Conservation (phyloP, 306 rosid genomes). For the Hippophae tibetana region DNA sequence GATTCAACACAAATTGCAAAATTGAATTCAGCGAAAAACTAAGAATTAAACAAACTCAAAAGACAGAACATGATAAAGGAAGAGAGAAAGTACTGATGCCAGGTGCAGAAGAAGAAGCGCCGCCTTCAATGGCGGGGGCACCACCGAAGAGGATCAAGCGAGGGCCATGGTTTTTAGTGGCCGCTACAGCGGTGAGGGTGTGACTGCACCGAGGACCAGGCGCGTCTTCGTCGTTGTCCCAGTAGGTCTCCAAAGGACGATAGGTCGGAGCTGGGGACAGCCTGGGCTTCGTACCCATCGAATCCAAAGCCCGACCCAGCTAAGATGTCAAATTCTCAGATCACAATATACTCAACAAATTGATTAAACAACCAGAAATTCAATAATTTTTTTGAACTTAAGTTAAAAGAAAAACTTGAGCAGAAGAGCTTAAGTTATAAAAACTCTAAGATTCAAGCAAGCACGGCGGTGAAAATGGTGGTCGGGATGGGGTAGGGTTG, state of each 20-base stretch:
- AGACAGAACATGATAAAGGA: not conserved
- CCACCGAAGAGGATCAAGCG: conserved; percentile 92
- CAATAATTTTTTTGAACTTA: no score
- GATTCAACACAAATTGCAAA: not conserved
- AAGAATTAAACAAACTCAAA: not conserved
- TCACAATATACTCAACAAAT: not conserved
- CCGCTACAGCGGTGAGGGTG: conserved; percentile 83
- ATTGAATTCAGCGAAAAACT: not conserved
- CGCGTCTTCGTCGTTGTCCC: conserved; percentile 83
- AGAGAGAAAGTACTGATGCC: conserved; percentile 56
- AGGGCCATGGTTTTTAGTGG: conserved; percentile 75
- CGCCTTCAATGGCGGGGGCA: conserved; percentile 97
- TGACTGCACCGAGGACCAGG: conserved; percentile 96
- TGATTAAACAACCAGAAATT: no score
- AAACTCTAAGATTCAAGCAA: no score
- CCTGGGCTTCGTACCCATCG: conserved; percentile 90
- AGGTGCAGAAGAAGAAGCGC: conserved; percentile 65
- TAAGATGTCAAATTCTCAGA: conserved; percentile 7
- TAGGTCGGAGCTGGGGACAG: conserved; percentile 80
- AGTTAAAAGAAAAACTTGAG: no score
- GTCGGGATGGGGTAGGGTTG: no score
- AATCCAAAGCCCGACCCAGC: conserved; percentile 5
- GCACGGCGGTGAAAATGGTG: no score
- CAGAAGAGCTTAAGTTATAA: no score
- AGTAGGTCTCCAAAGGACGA: conserved; percentile 44